A percentile compares a stretch with the other conserved stretches of the same genome.
Conservation (phyloP, 2,329 filamentous ascomycete species). For the Colletotrichum ledebouriae region DNA sequence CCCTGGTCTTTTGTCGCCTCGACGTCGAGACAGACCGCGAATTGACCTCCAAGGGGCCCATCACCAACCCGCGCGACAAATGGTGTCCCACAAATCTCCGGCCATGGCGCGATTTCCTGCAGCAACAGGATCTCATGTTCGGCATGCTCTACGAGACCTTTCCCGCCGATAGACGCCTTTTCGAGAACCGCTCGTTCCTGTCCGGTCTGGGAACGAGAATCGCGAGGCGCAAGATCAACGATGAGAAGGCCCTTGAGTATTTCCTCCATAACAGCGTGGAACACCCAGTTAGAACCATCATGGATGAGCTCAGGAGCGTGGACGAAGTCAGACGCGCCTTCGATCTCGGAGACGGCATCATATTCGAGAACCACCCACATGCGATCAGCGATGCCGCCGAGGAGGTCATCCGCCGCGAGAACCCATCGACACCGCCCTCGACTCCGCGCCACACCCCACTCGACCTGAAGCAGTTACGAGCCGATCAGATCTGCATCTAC, state of each 20-base stretch:
- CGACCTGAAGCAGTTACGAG: constrained; percentile 45
- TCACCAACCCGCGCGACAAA: constrained; percentile 50
- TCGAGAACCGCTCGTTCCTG: constrained; percentile 47
- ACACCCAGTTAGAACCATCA: constrained; percentile 49
- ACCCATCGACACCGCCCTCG: constrained; percentile 41
- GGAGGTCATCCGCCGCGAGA: constrained; percentile 47
- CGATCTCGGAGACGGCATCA: constrained; percentile 48
- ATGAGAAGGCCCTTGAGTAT: constrained; percentile 50
- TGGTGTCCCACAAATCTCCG: constrained; percentile 48
- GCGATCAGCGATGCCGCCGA: constrained; percentile 47
- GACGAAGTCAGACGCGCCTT: constrained; percentile 44
- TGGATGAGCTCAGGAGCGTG: constrained; percentile 48
- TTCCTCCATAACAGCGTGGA: constrained; percentile 49
- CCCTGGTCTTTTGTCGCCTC: constrained; percentile 46
- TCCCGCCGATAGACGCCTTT: constrained; percentile 44
- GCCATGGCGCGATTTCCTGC: constrained; percentile 49
- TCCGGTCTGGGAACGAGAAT: constrained; percentile 42
- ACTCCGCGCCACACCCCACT: not conserved
- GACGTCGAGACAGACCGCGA: constrained; percentile 45
- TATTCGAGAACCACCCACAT: constrained; percentile 50
- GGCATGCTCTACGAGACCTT: constrained; percentile 45
- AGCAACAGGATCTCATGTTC: constrained; percentile 45
- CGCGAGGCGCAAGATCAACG: constrained; percentile 38
- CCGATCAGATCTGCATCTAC: constrained; percentile 48
- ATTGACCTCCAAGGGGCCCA: constrained; percentile 47